A percentile compares a stretch with the other conserved stretches of the same genome.
Conservation (phyloP, 169 alveolate genomes). For the Perkinsus olseni region DNA sequence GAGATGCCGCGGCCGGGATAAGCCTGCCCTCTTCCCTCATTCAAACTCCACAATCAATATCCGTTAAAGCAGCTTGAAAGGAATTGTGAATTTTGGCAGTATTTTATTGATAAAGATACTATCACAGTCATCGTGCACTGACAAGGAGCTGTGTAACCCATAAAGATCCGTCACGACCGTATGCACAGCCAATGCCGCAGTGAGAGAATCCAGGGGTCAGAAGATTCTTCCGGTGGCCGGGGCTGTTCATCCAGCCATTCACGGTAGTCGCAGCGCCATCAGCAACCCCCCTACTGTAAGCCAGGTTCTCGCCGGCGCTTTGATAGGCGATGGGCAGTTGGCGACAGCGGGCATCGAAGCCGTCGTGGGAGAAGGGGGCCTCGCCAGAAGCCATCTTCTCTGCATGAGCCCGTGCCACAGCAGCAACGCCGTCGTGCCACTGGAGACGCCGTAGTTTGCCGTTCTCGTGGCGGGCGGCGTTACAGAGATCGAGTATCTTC, state of each 20-base stretch:
- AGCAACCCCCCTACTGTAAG: constrained; percentile 33
- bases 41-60: no score
- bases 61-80: no score
- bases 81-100: no score
- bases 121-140: background rate
- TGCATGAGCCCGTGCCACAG: constrained; percentile 53
- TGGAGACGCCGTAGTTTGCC: constrained; percentile 44
- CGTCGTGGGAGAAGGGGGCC: constrained; percentile 68
- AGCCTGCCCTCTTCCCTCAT: no score
- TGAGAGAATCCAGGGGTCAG: constrained; percentile 35
- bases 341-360: constrained; percentile 54
- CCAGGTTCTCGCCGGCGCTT: constrained; percentile 60
- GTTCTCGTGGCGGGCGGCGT: constrained; percentile 46
- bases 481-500: constrained; percentile 57
- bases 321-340: constrained; percentile 43
- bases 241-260: constrained; percentile 69
- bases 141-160: constrained; percentile 11
- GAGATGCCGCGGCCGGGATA: no score
- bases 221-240: constrained; percentile 70
- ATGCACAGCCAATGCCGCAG: constrained; percentile 55
- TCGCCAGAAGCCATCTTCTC: constrained; percentile 61
- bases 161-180: background rate
- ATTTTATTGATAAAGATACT: no score
- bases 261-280: constrained; percentile 52
- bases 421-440: constrained; percentile 58